A percentile compares a stretch with the other conserved stretches of the same genome.
Conservation (phyloP, 208 protist genomes). For the Leishmania martiniquensis region DNA sequence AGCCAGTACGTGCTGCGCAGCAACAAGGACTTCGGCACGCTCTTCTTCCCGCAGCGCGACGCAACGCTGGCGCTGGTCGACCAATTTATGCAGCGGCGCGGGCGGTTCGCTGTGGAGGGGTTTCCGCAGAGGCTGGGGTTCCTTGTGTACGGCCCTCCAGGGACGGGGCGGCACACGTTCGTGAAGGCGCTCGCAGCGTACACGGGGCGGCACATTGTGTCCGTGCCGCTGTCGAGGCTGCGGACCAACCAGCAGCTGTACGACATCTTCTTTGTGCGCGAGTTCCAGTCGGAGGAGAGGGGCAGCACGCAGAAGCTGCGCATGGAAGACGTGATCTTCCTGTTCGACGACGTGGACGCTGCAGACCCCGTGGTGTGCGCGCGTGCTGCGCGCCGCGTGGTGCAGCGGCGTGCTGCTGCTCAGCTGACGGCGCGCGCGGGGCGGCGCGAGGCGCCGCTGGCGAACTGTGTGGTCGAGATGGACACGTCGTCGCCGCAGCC, state of each 20-base stretch:
- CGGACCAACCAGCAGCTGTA: conserved; percentile 91
- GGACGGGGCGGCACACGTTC: conserved; percentile 97
- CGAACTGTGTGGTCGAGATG: conserved; percentile 32
- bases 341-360: conserved; percentile 86
- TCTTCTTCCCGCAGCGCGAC: conserved; percentile 85
- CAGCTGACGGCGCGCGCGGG: conserved; percentile 27
- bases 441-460: conserved; percentile 12
- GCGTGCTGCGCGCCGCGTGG: conserved; percentile 41
- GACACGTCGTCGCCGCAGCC: conserved; percentile 28
- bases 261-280: conserved; percentile 85
- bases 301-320: conserved; percentile 33
- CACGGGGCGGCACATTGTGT: conserved; percentile 94
- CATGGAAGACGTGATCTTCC: conserved; percentile 86
- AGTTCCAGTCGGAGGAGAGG: conserved; percentile 47
- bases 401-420: conserved; percentile 33
- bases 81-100: conserved; percentile 72
- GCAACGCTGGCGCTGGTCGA: conserved; percentile 76
- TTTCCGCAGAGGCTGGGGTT: conserved; percentile 96
- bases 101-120: conserved; percentile 82
- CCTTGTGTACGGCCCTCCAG: conserved; percentile 97
- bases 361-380: conserved; percentile 70
- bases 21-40: conserved; percentile 84
- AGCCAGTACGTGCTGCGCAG: conserved; percentile 73
- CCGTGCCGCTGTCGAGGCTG: conserved; percentile 68
- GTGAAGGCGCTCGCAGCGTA: conserved; percentile 99